These are phyloP conservation scores for Colletotrichum australisinense DNA, from an alignment of 2,329 filamentous ascomycete genomes.

Conservation along the genomic window DNA sequence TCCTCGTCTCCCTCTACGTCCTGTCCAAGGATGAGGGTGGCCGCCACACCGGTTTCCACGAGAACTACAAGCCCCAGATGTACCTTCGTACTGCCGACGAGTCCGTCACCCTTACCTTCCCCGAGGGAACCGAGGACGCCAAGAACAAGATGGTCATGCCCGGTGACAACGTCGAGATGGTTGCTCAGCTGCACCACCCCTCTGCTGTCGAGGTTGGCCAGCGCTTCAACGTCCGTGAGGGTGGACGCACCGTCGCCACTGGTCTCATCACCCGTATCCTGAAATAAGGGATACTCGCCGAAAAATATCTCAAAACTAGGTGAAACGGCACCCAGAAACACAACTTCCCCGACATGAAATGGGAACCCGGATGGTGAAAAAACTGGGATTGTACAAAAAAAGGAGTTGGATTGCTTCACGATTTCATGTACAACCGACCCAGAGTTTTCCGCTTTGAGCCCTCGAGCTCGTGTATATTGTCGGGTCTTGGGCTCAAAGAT, in stretches of 20 bases:
- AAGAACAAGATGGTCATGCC: slow-evolving; percentile 90
- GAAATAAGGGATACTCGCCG: slow-evolving; percentile 54
- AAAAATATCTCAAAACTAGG: slow-evolving; percentile 6
- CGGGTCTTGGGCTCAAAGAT: slow-evolving; percentile 47
- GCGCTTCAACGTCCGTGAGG: slow-evolving; percentile 98
- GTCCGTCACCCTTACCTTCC: slow-evolving; percentile 84
- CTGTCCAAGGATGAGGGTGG: slow-evolving; percentile 98
- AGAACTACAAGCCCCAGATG: slow-evolving; percentile 97
- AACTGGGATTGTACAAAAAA: slow-evolving; percentile 36
- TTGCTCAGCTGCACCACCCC: slow-evolving; percentile 85
- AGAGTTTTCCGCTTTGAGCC: slow-evolving; percentile 34
- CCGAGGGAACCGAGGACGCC: slow-evolving; percentile 81
- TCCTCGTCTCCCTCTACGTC: slow-evolving; percentile 96
- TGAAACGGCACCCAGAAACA: slow-evolving; percentile 29
- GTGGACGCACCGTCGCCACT: slow-evolving; percentile 89
- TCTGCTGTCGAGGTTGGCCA: slow-evolving; percentile 91
- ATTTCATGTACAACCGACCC: slow-evolving; percentile 40
- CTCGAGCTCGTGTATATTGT: slow-evolving; percentile 51
- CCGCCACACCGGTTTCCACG: slow-evolving; percentile 92
- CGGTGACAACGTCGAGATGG: slow-evolving; percentile 98
- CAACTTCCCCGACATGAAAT: slow-evolving; percentile 5
- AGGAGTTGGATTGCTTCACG: slow-evolving; percentile 36
- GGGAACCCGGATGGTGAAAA: slow-evolving; percentile 16
- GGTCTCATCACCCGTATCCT: slow-evolving; percentile 83
- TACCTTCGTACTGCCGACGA: slow-evolving; percentile 94